A percentile compares a stretch with the other conserved stretches of the same genome.
Evolutionary conservation across 306 rosid genomes (phyloP).

Genomic region (Castanea sativa): DNA sequence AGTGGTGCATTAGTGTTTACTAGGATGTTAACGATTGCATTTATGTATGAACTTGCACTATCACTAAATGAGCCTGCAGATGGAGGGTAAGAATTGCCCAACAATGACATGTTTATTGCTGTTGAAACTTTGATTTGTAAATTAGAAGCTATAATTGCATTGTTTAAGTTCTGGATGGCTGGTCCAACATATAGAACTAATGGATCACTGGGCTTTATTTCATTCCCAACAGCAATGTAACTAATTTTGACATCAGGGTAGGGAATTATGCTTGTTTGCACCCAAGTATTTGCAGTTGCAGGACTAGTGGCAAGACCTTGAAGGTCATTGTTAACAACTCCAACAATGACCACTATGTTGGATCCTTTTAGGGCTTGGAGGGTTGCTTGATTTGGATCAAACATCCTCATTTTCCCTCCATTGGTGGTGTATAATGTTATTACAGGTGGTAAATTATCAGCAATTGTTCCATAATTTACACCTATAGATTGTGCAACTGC

Average conservation of each 20-base stretch:
- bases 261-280: constrained; percentile 12
- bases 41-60: constrained; percentile 19
- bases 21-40: constrained; percentile 40
- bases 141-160: constrained; percentile 33
- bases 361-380: constrained; percentile 50
- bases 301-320: constrained; percentile 20
- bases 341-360: constrained; percentile 34
- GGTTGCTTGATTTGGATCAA: constrained; percentile 26
- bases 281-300: constrained; percentile 35
- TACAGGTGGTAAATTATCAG: constrained; percentile 27
- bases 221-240: constrained; percentile 52
- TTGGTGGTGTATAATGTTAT: constrained; percentile 10
- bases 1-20: constrained; percentile 45
- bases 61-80: constrained; percentile 27
- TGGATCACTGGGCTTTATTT: constrained; percentile 12
- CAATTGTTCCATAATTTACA: constrained; percentile 44
- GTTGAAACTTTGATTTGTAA: constrained; percentile 59
- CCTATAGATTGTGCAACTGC: constrained; percentile 50
- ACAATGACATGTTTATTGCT: constrained; percentile 24
- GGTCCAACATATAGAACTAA: constrained; percentile 26
- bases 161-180: constrained; percentile 33
- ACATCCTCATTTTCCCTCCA: constrained; percentile 31
- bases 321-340: constrained; percentile 24
- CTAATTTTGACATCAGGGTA: constrained; percentile 33
- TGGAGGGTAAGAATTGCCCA: constrained; percentile 46